Conservation (phyloP, 2,329 filamentous ascomycete species). For the Sporothrix brasiliensis region DNA sequence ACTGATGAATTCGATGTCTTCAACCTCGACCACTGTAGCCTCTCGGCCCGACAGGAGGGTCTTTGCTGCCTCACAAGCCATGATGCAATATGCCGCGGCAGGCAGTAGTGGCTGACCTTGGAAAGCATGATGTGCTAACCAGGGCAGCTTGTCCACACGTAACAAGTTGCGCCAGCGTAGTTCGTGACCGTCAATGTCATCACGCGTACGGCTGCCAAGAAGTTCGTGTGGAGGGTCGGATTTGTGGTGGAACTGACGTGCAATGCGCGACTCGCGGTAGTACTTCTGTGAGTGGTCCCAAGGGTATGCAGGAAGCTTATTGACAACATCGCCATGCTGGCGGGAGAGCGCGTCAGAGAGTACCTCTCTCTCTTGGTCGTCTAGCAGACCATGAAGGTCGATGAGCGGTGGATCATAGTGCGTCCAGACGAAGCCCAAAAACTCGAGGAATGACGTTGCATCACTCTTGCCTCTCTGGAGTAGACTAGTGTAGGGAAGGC, state of each 20-base stretch:
- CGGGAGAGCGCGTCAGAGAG: conserved; percentile 10
- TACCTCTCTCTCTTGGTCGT: conserved; percentile 35
- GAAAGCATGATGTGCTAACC: conserved; percentile 43
- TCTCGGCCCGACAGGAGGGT: conserved; percentile 38
- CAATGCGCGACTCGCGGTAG: conserved; percentile 34
- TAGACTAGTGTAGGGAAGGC: conserved; percentile 42
- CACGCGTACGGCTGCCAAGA: conserved; percentile 33
- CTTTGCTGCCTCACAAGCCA: conserved; percentile 51
- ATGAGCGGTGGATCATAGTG: conserved; percentile 38
- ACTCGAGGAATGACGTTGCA: conserved; percentile 41
- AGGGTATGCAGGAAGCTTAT: conserved; percentile 35
- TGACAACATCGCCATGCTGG: conserved; percentile 26
- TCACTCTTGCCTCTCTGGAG: conserved; percentile 43
- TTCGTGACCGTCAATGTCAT: conserved; percentile 31
- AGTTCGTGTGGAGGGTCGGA: conserved; percentile 31
- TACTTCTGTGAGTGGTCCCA: conserved; percentile 35
- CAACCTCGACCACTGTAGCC: conserved; percentile 42
- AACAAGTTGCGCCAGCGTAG: conserved; percentile 34
- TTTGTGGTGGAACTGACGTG: conserved; percentile 30
- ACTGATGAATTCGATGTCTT: conserved; percentile 42
- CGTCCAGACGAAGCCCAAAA: conserved; percentile 44
- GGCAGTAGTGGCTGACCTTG: conserved; percentile 51
- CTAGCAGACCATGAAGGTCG: conserved; percentile 36
- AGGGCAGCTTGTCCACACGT: conserved; percentile 30
- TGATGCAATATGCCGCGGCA: conserved; percentile 52